Percentiles rank a stretch among this genome's conserved stretches.
Evolutionary conservation across 23 red algal genomes (phyloP).

Genomic region (Gracilaria vermiculophylla): DNA sequence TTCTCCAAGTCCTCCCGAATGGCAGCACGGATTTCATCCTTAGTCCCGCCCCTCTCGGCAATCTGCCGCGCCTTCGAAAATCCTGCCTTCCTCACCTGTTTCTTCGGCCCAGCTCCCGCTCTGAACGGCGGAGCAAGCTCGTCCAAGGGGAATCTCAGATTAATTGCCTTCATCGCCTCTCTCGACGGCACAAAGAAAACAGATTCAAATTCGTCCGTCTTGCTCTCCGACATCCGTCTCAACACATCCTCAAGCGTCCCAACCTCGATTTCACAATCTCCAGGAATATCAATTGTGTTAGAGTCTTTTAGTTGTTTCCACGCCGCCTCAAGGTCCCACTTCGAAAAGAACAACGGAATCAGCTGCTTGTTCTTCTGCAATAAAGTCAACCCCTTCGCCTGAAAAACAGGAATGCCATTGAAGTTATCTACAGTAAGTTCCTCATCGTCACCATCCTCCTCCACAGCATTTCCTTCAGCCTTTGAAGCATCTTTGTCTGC

Average conservation of each 20-base stretch:
- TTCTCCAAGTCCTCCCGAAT: conserved; percentile 67
- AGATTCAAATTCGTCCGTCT: conserved; percentile 78
- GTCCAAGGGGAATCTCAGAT: conserved; percentile 82
- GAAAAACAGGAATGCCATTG: conserved; percentile 99
- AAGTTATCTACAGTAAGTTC: conserved; percentile 99
- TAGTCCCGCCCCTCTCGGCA: conserved; percentile 61
- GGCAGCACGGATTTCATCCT: conserved; percentile 79
- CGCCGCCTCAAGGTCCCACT: conserved; percentile 86
- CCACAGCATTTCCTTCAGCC: not conserved
- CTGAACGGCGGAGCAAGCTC: conserved; percentile 59
- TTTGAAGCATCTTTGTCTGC: not conserved
- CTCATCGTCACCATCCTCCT: conserved; percentile 65
- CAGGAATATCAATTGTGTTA: conserved; percentile 67
- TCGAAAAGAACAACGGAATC: conserved; percentile 97
- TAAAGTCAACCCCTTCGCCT: conserved; percentile 95
- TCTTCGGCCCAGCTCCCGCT: not conserved
- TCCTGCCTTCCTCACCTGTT: conserved; percentile 35
- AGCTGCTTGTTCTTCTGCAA: conserved; percentile 88
- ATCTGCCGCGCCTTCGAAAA: conserved; percentile 75
- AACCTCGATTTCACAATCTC: conserved; percentile 91
- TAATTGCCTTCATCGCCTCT: conserved; percentile 77
- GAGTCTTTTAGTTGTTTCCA: conserved; percentile 85
- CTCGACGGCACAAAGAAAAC: conserved; percentile 94
- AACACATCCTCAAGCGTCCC: conserved; percentile 97
- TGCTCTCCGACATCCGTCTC: conserved; percentile 88